A percentile compares a stretch with the other conserved stretches of the same genome.
phyloP scores from a whole-genome alignment of 2,329 filamentous ascomycete species.

The Paramyrothecium roridum region DNA sequence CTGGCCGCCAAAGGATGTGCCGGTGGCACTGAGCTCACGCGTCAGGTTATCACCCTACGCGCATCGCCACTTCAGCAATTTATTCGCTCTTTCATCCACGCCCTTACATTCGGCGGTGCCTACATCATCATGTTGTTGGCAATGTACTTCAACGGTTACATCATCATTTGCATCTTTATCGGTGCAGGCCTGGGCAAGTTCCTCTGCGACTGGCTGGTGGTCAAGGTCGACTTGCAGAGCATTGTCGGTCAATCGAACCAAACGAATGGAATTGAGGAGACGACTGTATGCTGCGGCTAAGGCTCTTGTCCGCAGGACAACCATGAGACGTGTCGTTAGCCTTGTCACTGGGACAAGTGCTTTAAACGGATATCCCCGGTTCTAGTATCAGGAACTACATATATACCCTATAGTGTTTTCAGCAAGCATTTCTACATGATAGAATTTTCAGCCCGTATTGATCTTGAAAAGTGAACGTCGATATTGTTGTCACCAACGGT shows the following conservation, averaged over 20 bases:
- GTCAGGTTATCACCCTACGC: slow-evolving; percentile 34
- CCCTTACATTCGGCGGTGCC: slow-evolving; percentile 67
- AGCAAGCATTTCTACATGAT: background rate
- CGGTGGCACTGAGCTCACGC: slow-evolving; percentile 15
- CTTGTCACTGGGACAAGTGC: too few species aligned
- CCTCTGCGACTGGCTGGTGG: slow-evolving; percentile 50
- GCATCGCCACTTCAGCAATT: slow-evolving; percentile 64
- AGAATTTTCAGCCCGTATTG: too few species aligned
- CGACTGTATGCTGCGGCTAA: slow-evolving; percentile 44
- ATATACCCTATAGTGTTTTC: background rate
- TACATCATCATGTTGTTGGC: slow-evolving; percentile 73
- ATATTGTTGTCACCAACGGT: too few species aligned
- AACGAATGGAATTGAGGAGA: slow-evolving; percentile 36
- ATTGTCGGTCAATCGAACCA: slow-evolving; percentile 17
- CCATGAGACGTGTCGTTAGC: too few species aligned
- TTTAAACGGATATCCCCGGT: background rate
- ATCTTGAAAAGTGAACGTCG: too few species aligned
- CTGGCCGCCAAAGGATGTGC: slow-evolving; percentile 13
- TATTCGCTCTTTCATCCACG: slow-evolving; percentile 63
- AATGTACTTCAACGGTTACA: slow-evolving; percentile 65
- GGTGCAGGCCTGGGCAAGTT: slow-evolving; percentile 51
- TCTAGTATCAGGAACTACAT: background rate
- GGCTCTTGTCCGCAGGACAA: background rate
- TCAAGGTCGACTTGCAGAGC: slow-evolving; percentile 32
- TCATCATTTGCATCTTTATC: slow-evolving; percentile 74